These are phyloP conservation scores for Aspergillus felis DNA, from an alignment of 2,329 filamentous ascomycete genomes.

Conservation along the genomic window DNA sequence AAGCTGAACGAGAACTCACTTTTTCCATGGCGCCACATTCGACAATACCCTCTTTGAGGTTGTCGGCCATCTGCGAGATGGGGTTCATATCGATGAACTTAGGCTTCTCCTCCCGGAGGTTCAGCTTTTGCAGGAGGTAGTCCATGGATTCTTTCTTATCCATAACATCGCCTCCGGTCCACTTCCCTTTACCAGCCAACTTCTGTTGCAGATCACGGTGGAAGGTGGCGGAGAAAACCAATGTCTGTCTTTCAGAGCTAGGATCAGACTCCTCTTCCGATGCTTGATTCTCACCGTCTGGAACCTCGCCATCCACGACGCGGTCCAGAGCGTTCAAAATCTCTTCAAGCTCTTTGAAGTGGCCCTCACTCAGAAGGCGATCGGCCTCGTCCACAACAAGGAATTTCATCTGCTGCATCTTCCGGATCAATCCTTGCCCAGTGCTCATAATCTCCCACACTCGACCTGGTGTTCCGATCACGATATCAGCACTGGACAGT, in stretches of 20 bases:
- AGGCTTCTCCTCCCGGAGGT: constrained; percentile 78
- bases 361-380: constrained; percentile 81
- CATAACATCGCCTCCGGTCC: constrained; percentile 56
- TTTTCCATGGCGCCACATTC: constrained; percentile 94
- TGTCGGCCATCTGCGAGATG: constrained; percentile 78
- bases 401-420: constrained; percentile 72
- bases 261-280: constrained; percentile 42
- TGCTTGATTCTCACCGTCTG: constrained; percentile 23
- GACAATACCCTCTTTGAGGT: constrained; percentile 81
- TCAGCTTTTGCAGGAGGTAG: constrained; percentile 84
- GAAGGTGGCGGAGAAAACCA: constrained; percentile 96
- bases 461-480: constrained; percentile 89
- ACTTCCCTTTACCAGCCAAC: constrained; percentile 70
- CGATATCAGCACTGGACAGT: constrained; percentile 77
- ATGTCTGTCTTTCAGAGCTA: constrained; percentile 63
- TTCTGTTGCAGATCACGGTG: constrained; percentile 89
- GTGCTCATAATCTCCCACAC: constrained; percentile 90
- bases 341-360: constrained; percentile 91
- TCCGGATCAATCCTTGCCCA: constrained; percentile 63
- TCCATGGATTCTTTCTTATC: constrained; percentile 80
- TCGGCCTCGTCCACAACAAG: constrained; percentile 94
- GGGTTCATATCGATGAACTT: constrained; percentile 93
- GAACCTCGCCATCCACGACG: constrained; percentile 42
- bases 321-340: constrained; percentile 79
- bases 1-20: constrained; percentile 43